Evolutionary conservation across 1,284 basidiomycete species (phyloP).

Genomic region (Veloporphyrellus conicus): DNA sequence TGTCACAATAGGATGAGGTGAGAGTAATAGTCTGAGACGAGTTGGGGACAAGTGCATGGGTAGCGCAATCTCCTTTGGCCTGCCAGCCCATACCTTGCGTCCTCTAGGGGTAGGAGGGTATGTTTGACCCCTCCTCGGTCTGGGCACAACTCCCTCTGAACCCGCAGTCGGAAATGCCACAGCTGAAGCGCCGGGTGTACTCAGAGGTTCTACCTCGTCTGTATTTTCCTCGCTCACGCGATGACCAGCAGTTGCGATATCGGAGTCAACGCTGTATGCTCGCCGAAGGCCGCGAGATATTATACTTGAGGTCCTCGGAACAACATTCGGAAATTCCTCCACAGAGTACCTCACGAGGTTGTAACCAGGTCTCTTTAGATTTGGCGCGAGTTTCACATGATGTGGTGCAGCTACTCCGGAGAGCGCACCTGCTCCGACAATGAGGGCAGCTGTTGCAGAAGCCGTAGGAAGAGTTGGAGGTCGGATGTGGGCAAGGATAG

Average conservation of each 20-base stretch:
- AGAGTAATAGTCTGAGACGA: slow-evolving; percentile 14
- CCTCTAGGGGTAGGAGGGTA: slow-evolving; percentile 6
- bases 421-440: slow-evolving; percentile 59
- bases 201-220: slow-evolving; percentile 11
- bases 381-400: slow-evolving; percentile 50
- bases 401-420: slow-evolving; percentile 51
- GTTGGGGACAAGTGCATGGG: slow-evolving; percentile 12
- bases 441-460: slow-evolving; percentile 40
- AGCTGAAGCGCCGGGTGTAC: slow-evolving; percentile 16
- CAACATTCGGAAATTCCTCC: slow-evolving; percentile 6
- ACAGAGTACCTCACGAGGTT: slow-evolving; percentile 49
- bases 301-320: background rate
- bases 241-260: background rate
- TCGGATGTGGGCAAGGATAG: slow-evolving; percentile 20
- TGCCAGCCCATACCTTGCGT: slow-evolving; percentile 25
- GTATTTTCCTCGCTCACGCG: slow-evolving; percentile 5
- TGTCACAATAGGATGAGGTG: slow-evolving; percentile 14
- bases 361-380: slow-evolving; percentile 54
- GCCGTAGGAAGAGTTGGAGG: slow-evolving; percentile 19
- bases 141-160: slow-evolving; percentile 9
- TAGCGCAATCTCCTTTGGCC: slow-evolving; percentile 24
- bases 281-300: slow-evolving; percentile 8
- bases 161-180: slow-evolving; percentile 17
- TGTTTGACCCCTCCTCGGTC: background rate
- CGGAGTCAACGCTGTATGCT: slow-evolving; percentile 9